Conservation (phyloP, 1,139 yeast species). For the Saccharomyces hybrid region DNA sequence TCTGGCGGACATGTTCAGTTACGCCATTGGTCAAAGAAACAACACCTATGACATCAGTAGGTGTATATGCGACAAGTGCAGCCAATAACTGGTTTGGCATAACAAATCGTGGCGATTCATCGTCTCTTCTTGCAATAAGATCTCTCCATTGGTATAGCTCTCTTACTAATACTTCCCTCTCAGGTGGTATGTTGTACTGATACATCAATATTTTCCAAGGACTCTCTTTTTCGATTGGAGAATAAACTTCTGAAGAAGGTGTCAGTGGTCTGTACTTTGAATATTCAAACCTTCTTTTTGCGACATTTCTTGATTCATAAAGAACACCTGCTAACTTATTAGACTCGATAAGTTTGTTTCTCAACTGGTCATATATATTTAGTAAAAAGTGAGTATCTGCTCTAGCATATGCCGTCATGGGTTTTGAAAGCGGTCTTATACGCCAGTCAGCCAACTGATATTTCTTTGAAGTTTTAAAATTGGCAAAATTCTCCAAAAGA, state of each 20-base stretch:
- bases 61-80: constrained; percentile 49
- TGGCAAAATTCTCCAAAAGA: constrained; percentile 69
- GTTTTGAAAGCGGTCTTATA: constrained; percentile 67
- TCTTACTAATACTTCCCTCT: constrained; percentile 50
- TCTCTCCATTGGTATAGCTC: constrained; percentile 82
- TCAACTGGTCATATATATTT: constrained; percentile 69
- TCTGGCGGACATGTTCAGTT: constrained; percentile 50
- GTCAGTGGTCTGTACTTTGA: constrained; percentile 48
- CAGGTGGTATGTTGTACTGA: constrained; percentile 57
- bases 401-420: constrained; percentile 82
- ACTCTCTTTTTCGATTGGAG: constrained; percentile 43
- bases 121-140: constrained; percentile 56
- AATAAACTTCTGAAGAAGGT: constrained; percentile 35
- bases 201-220: constrained; percentile 55
- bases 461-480: constrained; percentile 83
- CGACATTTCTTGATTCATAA: constrained; percentile 70
- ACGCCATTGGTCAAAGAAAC: constrained; percentile 43
- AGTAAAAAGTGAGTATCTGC: constrained; percentile 91
- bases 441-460: constrained; percentile 98
- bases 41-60: constrained; percentile 53
- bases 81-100: constrained; percentile 78
- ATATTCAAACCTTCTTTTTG: constrained; percentile 74
- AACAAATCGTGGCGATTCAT: constrained; percentile 76
- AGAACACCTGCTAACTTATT: constrained; percentile 56
- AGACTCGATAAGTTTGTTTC: constrained; percentile 49